Conservation (phyloP, 768 basidiomycete genomes). For the Agrocybe pediades region DNA sequence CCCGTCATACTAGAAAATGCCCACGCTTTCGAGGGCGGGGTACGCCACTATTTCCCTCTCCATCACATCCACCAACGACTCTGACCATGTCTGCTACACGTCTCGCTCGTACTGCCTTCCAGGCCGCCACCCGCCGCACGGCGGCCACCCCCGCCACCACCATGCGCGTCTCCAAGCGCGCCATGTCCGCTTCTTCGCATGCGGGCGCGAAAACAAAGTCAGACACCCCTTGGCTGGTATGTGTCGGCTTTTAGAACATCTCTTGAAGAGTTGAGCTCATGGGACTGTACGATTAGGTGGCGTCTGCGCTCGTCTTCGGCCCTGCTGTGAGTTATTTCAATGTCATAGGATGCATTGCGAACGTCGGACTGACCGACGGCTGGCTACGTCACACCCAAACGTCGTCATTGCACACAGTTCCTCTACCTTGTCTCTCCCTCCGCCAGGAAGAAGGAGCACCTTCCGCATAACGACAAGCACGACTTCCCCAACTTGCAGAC, state of each 20-base stretch:
- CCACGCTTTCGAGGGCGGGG: slow-evolving; percentile 18
- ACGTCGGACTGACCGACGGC: slow-evolving; percentile 1
- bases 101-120: slow-evolving; percentile 35
- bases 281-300: slow-evolving; percentile 31
- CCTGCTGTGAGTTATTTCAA: slow-evolving; percentile 35
- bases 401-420: slow-evolving; percentile 26
- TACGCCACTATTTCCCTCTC: slow-evolving; percentile 5
- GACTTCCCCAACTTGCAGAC: slow-evolving; percentile 29
- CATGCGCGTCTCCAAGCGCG: slow-evolving; percentile 28
- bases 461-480: slow-evolving; percentile 37
- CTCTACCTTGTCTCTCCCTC: slow-evolving; percentile 44
- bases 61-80: slow-evolving; percentile 6
- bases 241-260: slow-evolving; percentile 18
- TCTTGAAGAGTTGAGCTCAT: slow-evolving; percentile 4
- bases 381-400: slow-evolving; percentile 2
- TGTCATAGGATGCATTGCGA: slow-evolving; percentile 1
- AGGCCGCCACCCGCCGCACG: slow-evolving; percentile 31
- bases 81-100: slow-evolving; percentile 41
- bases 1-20: slow-evolving; percentile 31
- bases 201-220: slow-evolving; percentile 29
- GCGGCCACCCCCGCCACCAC: slow-evolving; percentile 25
- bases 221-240: slow-evolving; percentile 48
- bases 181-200: slow-evolving; percentile 38
- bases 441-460: slow-evolving; percentile 31
- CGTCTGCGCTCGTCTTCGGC: slow-evolving; percentile 39